phyloP scores from a whole-genome alignment of 176 grass and related monocot genomes.

The Phoenix dactylifera region DNA sequence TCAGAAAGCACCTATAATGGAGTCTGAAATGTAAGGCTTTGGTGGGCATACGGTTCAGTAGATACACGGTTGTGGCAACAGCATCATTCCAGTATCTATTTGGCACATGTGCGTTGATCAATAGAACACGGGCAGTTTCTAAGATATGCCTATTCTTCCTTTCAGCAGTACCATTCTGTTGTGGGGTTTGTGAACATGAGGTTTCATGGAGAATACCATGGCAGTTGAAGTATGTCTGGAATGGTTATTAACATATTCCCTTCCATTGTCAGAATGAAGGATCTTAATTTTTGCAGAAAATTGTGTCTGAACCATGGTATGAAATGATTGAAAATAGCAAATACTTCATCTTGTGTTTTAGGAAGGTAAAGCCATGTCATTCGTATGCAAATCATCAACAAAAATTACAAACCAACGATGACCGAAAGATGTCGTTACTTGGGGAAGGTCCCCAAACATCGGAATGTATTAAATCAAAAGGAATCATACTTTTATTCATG shows the following conservation, averaged over 20 bases:
- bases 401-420: neutral
- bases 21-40: neutral
- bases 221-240: neutral
- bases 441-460: too few relatives aligned
- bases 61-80: neutral
- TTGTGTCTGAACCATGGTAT: neutral
- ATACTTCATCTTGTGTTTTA: slow-evolving; percentile 2
- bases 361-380: slow-evolving; percentile 9
- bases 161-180: neutral
- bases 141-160: too few relatives aligned
- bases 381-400: slow-evolving; percentile 5
- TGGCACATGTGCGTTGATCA: too few relatives aligned
- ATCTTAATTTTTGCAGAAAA: neutral
- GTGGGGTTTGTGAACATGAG: neutral
- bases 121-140: too few relatives aligned
- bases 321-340: neutral
- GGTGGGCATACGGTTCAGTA: neutral
- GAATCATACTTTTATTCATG: too few relatives aligned
- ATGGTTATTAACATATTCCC: neutral
- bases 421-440: too few relatives aligned
- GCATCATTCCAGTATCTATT: too few relatives aligned
- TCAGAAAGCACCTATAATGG: too few relatives aligned
- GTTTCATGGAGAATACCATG: neutral
- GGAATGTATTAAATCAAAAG: too few relatives aligned
- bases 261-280: neutral